Conservation (phyloP, 768 basidiomycete species). For the Nidularia sp. region DNA sequence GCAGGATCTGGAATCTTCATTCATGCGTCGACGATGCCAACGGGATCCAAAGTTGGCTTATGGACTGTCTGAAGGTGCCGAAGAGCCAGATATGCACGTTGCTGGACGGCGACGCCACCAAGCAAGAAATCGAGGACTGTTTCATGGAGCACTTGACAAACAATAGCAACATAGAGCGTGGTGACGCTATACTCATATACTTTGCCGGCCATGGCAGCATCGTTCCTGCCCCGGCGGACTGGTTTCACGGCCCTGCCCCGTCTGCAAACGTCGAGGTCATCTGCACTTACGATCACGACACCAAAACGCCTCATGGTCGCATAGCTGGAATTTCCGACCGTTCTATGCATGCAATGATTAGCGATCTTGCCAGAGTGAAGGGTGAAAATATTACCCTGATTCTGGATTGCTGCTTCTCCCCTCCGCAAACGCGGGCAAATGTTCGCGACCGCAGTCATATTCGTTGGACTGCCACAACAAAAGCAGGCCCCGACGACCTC, state of each 20-base stretch:
- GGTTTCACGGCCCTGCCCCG: slow-evolving; percentile 44
- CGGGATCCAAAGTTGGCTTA: slow-evolving; percentile 53
- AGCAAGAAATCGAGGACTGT: slow-evolving; percentile 52
- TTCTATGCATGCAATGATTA: not conserved
- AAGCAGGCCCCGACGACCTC: slow-evolving; percentile 50
- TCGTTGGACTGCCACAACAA: slow-evolving; percentile 60
- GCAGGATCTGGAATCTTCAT: slow-evolving; percentile 60
- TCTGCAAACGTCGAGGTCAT: slow-evolving; percentile 46
- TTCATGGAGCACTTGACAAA: slow-evolving; percentile 62
- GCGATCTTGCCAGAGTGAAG: not conserved
- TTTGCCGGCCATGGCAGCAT: slow-evolving; percentile 74
- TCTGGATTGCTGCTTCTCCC: not conserved
- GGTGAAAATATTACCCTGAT: slow-evolving; percentile 1
- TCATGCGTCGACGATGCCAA: slow-evolving; percentile 64
- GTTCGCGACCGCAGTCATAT: slow-evolving; percentile 11
- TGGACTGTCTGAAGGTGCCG: slow-evolving; percentile 53
- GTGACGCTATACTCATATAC: slow-evolving; percentile 65
- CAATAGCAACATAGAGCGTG: slow-evolving; percentile 53
- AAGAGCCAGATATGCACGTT: slow-evolving; percentile 53
- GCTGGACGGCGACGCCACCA: slow-evolving; percentile 56
- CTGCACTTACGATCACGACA: slow-evolving; percentile 66
- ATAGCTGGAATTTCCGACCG: not conserved
- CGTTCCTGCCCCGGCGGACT: slow-evolving; percentile 51
- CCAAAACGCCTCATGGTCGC: slow-evolving; percentile 18
- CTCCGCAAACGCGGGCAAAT: not conserved